phyloP scores from a whole-genome alignment of 1,139 yeast genomes.

The Starmera stellimalicola region DNA sequence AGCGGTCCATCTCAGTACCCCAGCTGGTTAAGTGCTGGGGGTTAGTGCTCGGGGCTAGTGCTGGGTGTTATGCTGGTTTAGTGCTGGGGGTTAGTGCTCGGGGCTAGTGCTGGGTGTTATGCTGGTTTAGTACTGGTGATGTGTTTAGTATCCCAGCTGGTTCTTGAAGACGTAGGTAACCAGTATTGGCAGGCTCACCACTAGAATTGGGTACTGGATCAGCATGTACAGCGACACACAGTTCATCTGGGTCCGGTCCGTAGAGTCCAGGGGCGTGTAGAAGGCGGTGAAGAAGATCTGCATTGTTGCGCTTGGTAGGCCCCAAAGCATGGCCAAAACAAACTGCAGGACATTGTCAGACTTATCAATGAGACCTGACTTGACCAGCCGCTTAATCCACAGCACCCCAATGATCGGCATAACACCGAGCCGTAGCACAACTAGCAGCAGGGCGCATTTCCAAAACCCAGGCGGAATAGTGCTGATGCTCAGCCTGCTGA shows the following conservation, averaged over 20 bases:
- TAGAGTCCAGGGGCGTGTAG: constrained; percentile 49
- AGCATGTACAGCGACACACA: constrained; percentile 56
- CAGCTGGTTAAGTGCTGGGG: no score
- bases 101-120: no score
- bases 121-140: no score
- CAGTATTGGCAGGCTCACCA: constrained; percentile 52
- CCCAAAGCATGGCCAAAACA: constrained; percentile 60
- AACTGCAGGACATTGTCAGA: constrained; percentile 54
- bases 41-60: no score
- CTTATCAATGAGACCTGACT: constrained; percentile 38
- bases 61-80: no score
- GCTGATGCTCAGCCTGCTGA: constrained; percentile 56
- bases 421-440: constrained; percentile 38
- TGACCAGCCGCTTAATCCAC: constrained; percentile 39
- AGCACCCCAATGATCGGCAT: constrained; percentile 54
- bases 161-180: constrained; percentile 47
- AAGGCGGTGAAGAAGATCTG: constrained; percentile 65
- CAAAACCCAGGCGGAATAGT: constrained; percentile 63
- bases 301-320: constrained; percentile 65
- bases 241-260: constrained; percentile 60
- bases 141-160: constrained; percentile 3
- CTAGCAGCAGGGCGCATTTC: constrained; percentile 41
- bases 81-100: no score
- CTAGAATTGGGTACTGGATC: constrained; percentile 48
- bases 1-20: no score